A percentile compares a stretch with the other conserved stretches of the same genome.
phyloP scores from a whole-genome alignment of 2,329 filamentous ascomycete genomes.

The Verticillium longisporum region DNA sequence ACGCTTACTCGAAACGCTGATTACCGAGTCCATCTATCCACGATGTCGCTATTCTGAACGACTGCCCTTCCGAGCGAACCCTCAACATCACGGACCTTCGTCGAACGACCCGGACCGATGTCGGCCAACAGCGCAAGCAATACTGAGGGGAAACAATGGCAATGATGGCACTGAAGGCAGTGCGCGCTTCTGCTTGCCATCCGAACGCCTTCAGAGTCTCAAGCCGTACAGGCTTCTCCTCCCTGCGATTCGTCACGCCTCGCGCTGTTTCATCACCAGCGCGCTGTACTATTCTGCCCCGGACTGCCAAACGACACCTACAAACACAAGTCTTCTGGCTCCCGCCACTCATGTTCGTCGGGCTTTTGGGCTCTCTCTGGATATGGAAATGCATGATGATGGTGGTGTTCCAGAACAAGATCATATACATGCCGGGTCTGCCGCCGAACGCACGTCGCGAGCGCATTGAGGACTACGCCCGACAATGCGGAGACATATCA shows the following conservation, averaged over 20 bases:
- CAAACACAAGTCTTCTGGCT: constrained; percentile 41
- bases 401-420: constrained; percentile 71
- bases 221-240: neutral
- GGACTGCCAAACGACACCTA: constrained; percentile 16
- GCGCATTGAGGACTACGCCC: constrained; percentile 56
- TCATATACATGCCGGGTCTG: constrained; percentile 74
- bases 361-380: constrained; percentile 60
- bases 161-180: no score
- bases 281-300: neutral
- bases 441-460: constrained; percentile 65
- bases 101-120: no score
- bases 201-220: neutral
- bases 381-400: constrained; percentile 66
- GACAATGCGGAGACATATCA: constrained; percentile 50
- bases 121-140: no score
- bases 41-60: no score
- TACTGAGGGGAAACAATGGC: no score
- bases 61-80: no score
- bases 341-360: constrained; percentile 60
- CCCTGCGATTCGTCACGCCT: neutral
- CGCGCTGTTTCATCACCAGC: neutral
- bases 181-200: neutral
- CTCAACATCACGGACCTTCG: no score
- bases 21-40: no score
- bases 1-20: no score